Conservation (phyloP, 257 asterid species). For the Avicennia marina region DNA sequence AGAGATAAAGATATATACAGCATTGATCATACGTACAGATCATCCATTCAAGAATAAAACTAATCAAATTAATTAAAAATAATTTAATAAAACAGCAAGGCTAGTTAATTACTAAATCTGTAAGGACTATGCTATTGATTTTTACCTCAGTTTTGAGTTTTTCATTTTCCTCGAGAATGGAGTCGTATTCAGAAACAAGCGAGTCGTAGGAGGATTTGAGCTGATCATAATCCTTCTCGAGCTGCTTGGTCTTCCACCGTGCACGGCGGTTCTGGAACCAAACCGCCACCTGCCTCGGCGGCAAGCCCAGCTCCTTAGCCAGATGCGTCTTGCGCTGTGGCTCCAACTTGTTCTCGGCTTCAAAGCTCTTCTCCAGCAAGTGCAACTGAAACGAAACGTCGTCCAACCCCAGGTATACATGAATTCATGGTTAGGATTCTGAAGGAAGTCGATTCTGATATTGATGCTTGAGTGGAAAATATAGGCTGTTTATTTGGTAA, state of each 20-base stretch:
- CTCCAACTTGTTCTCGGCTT: conserved; percentile 95
- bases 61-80: too few relatives aligned
- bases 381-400: conserved; percentile 78
- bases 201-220: conserved; percentile 85
- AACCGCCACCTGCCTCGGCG: conserved; percentile 98
- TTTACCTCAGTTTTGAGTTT: conserved; percentile 89
- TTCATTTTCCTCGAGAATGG: conserved; percentile 69
- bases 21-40: too few relatives aligned
- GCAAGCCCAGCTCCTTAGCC: conserved; percentile 86
- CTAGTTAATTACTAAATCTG: too few relatives aligned
- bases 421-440: background rate
- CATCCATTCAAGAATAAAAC: too few relatives aligned
- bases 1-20: too few relatives aligned
- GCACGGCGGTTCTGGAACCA: conserved; percentile 99
- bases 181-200: conserved; percentile 64
- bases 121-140: too few relatives aligned
- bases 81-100: too few relatives aligned
- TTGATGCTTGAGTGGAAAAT: conserved; percentile 13
- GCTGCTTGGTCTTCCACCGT: conserved; percentile 96
- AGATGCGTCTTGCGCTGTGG: conserved; percentile 89
- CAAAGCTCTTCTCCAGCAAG: conserved; percentile 93
- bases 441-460: conserved; percentile 26
- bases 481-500: too few relatives aligned
- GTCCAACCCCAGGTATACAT: background rate
- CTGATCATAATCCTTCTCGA: conserved; percentile 85